Evolutionary conservation across 2,329 filamentous ascomycete species (phyloP), one percentile per base, ranked within the genome.

Genomic region (Venturia carpophila): DNA sequence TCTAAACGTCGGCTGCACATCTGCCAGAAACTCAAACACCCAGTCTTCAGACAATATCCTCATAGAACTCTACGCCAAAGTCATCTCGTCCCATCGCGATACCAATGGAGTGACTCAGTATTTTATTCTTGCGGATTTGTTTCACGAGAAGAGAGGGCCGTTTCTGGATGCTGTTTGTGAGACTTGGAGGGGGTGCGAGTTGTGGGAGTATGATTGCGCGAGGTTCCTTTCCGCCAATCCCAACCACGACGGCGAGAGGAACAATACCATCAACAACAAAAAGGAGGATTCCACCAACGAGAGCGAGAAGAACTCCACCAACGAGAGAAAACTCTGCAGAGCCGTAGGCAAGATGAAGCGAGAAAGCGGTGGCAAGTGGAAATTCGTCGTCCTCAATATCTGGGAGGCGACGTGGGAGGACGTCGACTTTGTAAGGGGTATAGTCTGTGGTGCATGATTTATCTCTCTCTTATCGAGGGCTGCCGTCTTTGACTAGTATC

Each of bases 41-140:
- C 75, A 84, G 58, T 77, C 76, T n/a, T 78, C 81, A 55, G 79
- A 82, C 63, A 78, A 77, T 4, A 71, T 79, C 7, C 64, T 82
- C 0, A 80, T 89, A 66, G 87, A 89, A 71, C 73, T 90, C 0
- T 90, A 86, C 70, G 85, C 85, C 3, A 79, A 83, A 34, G 82
- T 89, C 1, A 77, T 77, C 1, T 79, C 79, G 63, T 88, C 87
- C 0, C 80, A 76, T 64, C 81, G 87, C 0, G 83, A 72, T 24
- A 30, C 19, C 21, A 61, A 72, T 24, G 49, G 41, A 15, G 60
- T 64, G 5, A 83, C 80, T 67, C 87, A 90, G 70, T 78, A 83
- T 65, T 88, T 90, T 67, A 79, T 84, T n/a, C 83, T 90, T 62
- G 77, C 79, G 47, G 86, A 89, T 69, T 72, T 90, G 0, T 86